Percentiles rank a stretch among this genome's conserved stretches.
Evolutionary conservation across 768 basidiomycete species (phyloP).

Genomic region (Suillus alpinus): DNA sequence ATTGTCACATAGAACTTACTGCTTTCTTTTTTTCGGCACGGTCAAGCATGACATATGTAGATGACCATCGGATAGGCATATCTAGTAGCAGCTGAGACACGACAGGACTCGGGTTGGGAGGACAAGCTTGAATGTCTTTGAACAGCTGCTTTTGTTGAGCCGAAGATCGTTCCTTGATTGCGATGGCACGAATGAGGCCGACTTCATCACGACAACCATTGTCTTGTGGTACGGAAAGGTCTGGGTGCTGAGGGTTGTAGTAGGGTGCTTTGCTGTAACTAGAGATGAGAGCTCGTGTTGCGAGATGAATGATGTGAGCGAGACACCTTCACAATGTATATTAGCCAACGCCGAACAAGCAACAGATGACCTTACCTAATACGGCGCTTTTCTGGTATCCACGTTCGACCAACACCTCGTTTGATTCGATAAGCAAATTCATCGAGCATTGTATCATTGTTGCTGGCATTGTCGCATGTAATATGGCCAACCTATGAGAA

Average conservation of each 20-base stretch:
- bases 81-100: constrained; percentile 20
- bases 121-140: constrained; percentile 12
- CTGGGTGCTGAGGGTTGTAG: constrained; percentile 20
- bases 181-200: constrained; percentile 5
- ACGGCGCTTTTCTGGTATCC: neutral
- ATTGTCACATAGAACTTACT: neutral
- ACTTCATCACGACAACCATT: constrained; percentile 18
- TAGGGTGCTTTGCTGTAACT: constrained; percentile 26
- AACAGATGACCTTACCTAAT: constrained; percentile 7
- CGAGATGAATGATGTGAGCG: constrained; percentile 33
- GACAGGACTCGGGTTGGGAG: neutral
- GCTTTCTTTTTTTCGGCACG: constrained; percentile 13
- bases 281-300: constrained; percentile 29
- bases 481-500: constrained; percentile 31
- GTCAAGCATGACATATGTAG: constrained; percentile 19
- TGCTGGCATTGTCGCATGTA: constrained; percentile 37
- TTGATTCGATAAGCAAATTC: constrained; percentile 18
- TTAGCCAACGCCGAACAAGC: no score
- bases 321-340: constrained; percentile 20
- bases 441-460: constrained; percentile 35
- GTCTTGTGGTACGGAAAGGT: constrained; percentile 8
- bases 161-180: constrained; percentile 15
- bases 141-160: constrained; percentile 23
- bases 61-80: constrained; percentile 33
- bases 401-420: neutral